Conservation (phyloP, 805 yeast genomes). For the Cyberlindnera japonica region DNA sequence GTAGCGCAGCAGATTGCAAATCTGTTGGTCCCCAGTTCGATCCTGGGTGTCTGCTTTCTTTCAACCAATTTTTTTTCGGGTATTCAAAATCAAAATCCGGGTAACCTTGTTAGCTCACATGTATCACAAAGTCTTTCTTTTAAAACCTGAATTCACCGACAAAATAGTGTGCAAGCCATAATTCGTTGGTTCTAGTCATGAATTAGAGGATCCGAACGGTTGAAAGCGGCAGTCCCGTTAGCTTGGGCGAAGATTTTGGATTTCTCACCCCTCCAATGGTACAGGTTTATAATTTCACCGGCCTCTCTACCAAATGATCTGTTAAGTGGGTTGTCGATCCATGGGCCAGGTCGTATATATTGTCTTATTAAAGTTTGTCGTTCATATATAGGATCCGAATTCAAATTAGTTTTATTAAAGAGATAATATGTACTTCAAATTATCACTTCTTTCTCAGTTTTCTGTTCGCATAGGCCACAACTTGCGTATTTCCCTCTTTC, state of each 20-base stretch:
- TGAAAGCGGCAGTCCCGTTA: too few relatives aligned
- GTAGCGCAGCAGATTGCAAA: constrained; percentile 99
- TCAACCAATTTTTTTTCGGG: not conserved
- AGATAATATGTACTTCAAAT: not conserved
- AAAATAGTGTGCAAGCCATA: too few relatives aligned
- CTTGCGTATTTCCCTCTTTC: constrained; percentile 79
- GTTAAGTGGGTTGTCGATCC: too few relatives aligned
- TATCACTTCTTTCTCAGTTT: constrained; percentile 32
- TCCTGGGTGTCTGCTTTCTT: constrained; percentile 78
- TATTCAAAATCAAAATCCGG: not conserved
- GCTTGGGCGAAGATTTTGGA: too few relatives aligned
- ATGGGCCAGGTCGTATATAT: too few relatives aligned
- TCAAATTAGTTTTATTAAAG: not conserved
- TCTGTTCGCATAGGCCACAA: constrained; percentile 86
- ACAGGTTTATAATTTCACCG: too few relatives aligned
- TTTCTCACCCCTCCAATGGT: too few relatives aligned
- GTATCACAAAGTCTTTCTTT: too few relatives aligned
- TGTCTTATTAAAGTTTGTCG: not conserved
- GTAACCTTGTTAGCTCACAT: not conserved
- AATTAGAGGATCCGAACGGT: too few relatives aligned
- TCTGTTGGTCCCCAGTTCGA: constrained; percentile 98
- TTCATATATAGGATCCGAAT: not conserved
- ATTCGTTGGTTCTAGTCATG: too few relatives aligned
- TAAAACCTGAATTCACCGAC: too few relatives aligned
- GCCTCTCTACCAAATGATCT: too few relatives aligned